Percentiles rank a stretch among this genome's conserved stretches.
Evolutionary conservation across 805 yeast species (phyloP).

Genomic region (Zygotorulaspora sp.): DNA sequence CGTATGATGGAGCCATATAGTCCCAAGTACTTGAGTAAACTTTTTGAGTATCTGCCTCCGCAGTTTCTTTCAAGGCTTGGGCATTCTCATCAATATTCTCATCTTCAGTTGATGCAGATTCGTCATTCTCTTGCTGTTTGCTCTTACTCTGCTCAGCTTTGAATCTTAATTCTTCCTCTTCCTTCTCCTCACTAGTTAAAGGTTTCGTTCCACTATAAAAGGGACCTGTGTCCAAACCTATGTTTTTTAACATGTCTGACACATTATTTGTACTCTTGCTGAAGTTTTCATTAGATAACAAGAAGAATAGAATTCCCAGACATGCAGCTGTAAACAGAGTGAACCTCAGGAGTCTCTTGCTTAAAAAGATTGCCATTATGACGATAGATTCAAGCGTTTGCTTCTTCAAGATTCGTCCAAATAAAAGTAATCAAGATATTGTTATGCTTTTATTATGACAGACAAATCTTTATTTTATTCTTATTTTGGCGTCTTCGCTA

Average conservation of each 20-base stretch:
- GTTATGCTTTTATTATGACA: no score
- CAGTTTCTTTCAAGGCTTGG: constrained; percentile 14
- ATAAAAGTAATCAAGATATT: no score
- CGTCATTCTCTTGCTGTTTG: constrained; percentile 8
- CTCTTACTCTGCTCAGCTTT: constrained; percentile 8
- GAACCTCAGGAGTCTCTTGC: constrained; percentile 23
- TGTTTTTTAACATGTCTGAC: neutral
- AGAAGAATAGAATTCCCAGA: constrained; percentile 11
- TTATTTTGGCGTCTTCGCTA: no score
- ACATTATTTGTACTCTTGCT: neutral
- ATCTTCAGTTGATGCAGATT: constrained; percentile 6
- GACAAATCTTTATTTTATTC: no score
- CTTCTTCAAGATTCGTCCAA: no score
- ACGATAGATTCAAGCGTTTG: no score
- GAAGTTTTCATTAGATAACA: constrained; percentile 8
- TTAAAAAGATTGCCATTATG: constrained; percentile 22
- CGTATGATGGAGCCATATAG: constrained; percentile 20
- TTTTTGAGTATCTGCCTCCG: constrained; percentile 3
- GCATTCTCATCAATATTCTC: constrained; percentile 10
- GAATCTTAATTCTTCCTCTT: constrained; percentile 9
- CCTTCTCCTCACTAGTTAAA: constrained; percentile 8
- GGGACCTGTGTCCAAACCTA: constrained; percentile 2
- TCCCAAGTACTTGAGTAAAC: constrained; percentile 13
- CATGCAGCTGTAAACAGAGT: constrained; percentile 14
- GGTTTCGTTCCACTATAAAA: constrained; percentile 6